Base-by-base conservation (phyloP, 495 filamentous ascomycete species). In the Penicillium angulare region DNA sequence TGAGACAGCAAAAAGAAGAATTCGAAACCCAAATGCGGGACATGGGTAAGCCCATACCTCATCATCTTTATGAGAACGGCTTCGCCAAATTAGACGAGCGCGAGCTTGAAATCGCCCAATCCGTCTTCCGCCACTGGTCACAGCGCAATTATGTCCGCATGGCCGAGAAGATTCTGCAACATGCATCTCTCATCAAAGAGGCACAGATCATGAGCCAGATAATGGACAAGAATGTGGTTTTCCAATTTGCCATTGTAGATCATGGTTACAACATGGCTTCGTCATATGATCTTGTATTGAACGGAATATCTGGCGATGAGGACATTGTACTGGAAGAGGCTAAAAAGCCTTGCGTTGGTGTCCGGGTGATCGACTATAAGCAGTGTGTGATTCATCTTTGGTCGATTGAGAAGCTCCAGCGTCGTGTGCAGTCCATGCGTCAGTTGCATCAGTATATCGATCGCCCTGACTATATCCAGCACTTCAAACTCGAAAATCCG, bases 151-250 rank as follows among this genome's bases (percentile, higher is more conserved):
- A 95, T 56, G 88, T 97, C 42, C 85, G 85, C 45, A 95, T 99
- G 88, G 90, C 92, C n/a, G 93, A 97, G 66, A 84, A 86, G 12
- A 83, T 97, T 23, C 67, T 98, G 20, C 89, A 95, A 56, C 83
- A 95, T 68, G 92, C 92, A 7, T 83, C 87, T 10, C 82, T 82
- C 29, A 69, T 97, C 33, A 98, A 98, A 67, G 93, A 98, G 65
- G 95, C 92, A 3, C 93, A 98, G 64, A 84, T 98, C 42, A 92
- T 98, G 88, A 97, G 95, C 71, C 90, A 96, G 50, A 90, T 91
- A 53, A 88, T 98, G 79, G 90, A 93, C 57, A 93, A 96, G 70
- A 84, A 84, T 55, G 86, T 96, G 13, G 88, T 92, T 27, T 98
- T 98, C 69, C 93, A 98, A 68, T 97, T 96, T 64, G 86, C 90